Evolutionary conservation across 257 asterid genomes (phyloP).

Genomic region (Solanum peruvianum): DNA sequence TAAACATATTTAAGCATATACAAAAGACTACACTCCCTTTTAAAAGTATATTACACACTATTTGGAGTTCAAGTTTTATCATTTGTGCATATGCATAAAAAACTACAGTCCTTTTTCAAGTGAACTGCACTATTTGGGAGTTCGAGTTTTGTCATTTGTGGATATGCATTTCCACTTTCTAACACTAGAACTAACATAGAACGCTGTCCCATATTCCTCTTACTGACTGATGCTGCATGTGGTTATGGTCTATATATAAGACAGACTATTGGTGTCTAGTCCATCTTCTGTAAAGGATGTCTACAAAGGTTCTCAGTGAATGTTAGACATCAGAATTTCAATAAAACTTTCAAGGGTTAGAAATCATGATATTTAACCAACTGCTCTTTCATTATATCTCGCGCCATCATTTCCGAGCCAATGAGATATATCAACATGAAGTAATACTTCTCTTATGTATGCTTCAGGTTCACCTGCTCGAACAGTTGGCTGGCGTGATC

Average conservation of each 20-base stretch:
- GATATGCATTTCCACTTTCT: not conserved
- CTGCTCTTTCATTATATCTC: not conserved
- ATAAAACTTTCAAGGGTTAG: not conserved
- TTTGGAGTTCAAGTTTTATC: not conserved
- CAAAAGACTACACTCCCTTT: not conserved
- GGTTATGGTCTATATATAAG: not conserved
- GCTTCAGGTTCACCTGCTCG: slow-evolving; percentile 76
- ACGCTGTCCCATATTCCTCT: not conserved
- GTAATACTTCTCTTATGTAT: not conserved
- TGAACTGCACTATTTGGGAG: not conserved
- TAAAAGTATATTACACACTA: not conserved
- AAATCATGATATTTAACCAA: not conserved
- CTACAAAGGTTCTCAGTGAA: not conserved
- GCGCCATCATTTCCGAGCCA: not conserved
- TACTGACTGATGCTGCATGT: not conserved
- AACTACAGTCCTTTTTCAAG: not conserved
- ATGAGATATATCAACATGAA: not conserved
- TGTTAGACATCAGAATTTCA: not conserved
- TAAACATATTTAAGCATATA: not conserved
- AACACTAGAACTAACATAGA: not conserved
- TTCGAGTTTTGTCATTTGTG: not conserved
- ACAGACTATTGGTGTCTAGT: not conserved
- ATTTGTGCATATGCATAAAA: not conserved
- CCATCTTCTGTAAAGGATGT: not conserved
- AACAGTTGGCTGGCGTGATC: slow-evolving; percentile 98